Conservation (phyloP, 768 basidiomycete genomes). For the Mycena capillaripes region DNA sequence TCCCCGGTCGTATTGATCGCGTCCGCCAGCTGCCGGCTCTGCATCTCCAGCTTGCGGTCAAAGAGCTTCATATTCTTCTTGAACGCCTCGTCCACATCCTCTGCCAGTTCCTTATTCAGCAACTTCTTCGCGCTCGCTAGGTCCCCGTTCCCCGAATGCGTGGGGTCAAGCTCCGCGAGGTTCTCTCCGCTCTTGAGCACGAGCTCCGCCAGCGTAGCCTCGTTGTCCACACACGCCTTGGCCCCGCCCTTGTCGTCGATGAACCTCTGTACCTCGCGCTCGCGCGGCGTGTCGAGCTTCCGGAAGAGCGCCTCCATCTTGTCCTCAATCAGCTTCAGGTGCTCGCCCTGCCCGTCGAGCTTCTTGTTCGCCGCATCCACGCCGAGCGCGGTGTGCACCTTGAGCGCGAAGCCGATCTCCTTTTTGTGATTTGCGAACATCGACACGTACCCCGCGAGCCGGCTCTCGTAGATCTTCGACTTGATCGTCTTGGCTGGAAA, state of each 20-base stretch:
- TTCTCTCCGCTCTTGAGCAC: slow-evolving; percentile 39
- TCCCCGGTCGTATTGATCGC: slow-evolving; percentile 37
- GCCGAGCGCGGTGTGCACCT: slow-evolving; percentile 48
- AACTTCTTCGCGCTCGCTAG: slow-evolving; percentile 29
- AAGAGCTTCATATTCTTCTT: slow-evolving; percentile 49
- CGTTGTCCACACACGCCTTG: slow-evolving; percentile 46
- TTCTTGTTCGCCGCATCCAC: slow-evolving; percentile 47
- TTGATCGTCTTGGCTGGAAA: slow-evolving; percentile 46
- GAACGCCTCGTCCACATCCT: slow-evolving; percentile 43
- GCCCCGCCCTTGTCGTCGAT: slow-evolving; percentile 51
- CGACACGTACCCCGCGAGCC: slow-evolving; percentile 46
- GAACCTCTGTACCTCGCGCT: slow-evolving; percentile 48
- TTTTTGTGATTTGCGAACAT: slow-evolving; percentile 47
- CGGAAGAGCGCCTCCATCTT: slow-evolving; percentile 49
- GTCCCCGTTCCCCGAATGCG: slow-evolving; percentile 37
- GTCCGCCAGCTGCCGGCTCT: slow-evolving; percentile 43
- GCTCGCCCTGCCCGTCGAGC: slow-evolving; percentile 38
- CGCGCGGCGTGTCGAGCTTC: slow-evolving; percentile 50
- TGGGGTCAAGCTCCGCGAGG: not conserved
- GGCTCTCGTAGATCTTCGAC: slow-evolving; percentile 48
- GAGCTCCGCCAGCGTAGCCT: slow-evolving; percentile 45
- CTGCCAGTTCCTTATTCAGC: slow-evolving; percentile 35
- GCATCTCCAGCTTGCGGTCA: slow-evolving; percentile 51
- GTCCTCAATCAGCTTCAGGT: slow-evolving; percentile 39
- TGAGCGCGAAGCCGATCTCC: slow-evolving; percentile 49